phyloP scores from a whole-genome alignment of 2,329 filamentous ascomycete genomes.

The Talaromyces sp. region DNA sequence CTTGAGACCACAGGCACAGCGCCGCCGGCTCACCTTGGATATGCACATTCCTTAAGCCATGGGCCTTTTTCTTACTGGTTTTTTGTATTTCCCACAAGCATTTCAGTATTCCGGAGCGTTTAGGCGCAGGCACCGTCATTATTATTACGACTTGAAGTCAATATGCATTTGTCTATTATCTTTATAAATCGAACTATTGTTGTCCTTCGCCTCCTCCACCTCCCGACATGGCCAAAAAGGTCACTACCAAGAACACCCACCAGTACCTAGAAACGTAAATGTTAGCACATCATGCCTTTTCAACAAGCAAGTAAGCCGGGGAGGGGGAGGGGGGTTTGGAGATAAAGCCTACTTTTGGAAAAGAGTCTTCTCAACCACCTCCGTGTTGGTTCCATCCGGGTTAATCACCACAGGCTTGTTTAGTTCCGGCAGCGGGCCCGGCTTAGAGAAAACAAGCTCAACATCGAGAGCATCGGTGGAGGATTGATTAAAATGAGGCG shows the following conservation, averaged over 20 bases:
- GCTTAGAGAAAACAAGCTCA: conserved; percentile 28
- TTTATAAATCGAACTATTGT: neutral
- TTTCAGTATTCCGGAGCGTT: neutral
- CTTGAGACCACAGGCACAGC: conserved; percentile 26
- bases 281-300: conserved; percentile 1
- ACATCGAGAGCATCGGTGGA: conserved; percentile 20
- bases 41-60: conserved; percentile 1
- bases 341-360: conserved; percentile 37
- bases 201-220: conserved; percentile 28
- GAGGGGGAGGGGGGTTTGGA: neutral
- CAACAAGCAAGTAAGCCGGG: neutral
- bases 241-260: conserved; percentile 42
- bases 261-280: conserved; percentile 34
- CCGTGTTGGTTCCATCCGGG: conserved; percentile 33
- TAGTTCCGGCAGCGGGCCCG: conserved; percentile 34
- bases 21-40: conserved; percentile 15
- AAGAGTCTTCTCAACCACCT: conserved; percentile 40
- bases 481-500: conserved; percentile 17
- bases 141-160: neutral
- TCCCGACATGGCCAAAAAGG: conserved; percentile 38
- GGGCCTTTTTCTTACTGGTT: neutral
- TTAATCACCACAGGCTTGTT: conserved; percentile 36
- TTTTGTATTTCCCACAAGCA: neutral
- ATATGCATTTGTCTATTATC: neutral
- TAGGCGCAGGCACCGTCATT: neutral